Evolutionary conservation across 805 yeast genomes (phyloP), one percentile per base, ranked within the genome.

Genomic region (Ogataea glucozyma): DNA sequence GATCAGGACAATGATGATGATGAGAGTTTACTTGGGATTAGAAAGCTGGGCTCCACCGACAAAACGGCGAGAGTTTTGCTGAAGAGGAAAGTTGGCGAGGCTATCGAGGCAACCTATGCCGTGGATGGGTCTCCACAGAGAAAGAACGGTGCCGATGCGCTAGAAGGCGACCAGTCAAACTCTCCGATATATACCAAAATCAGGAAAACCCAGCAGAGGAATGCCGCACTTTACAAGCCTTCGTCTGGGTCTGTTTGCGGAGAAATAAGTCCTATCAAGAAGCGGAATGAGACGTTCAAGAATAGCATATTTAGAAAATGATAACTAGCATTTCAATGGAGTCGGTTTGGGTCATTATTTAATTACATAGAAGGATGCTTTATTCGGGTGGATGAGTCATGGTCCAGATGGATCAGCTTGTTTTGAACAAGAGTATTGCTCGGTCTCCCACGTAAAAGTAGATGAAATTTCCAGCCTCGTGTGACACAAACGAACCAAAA

Each of bases 401-500:
- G 36, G n/a, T n/a, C n/a, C n/a, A n/a, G n/a, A n/a, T n/a, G n/a
- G 9, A 21, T 54, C 64, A 81, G 26, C 83, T 78, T 36, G 88
- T 83, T 64, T 81, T 85, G 65, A 85, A 85, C 7, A 82, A 69
- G 48, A 85, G 66, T 52, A 83, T 74, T 3, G 93, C 93, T 41
- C 75, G 65, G 31, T 79, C 78, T 26, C 81, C 90, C 51, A 83
- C 71, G 65, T 84, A 85, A 56, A 80, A 83, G 57, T 86, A 85
- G 10, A 80, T 69, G 56, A 86, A 86, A 54, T 71, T 72, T 1
- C 89, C 90, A 51, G 79, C 79, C 62, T 85, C 69, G 57, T 86
- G 93, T 10, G 90, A 82, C 14, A 86, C 88, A 58, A 81, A 84
- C 37, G 85, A 76, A 3, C 93, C 91, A 63, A 85, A 86, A 53